phyloP scores from a whole-genome alignment of 768 basidiomycete species.

The Leccinum incarnatum region DNA sequence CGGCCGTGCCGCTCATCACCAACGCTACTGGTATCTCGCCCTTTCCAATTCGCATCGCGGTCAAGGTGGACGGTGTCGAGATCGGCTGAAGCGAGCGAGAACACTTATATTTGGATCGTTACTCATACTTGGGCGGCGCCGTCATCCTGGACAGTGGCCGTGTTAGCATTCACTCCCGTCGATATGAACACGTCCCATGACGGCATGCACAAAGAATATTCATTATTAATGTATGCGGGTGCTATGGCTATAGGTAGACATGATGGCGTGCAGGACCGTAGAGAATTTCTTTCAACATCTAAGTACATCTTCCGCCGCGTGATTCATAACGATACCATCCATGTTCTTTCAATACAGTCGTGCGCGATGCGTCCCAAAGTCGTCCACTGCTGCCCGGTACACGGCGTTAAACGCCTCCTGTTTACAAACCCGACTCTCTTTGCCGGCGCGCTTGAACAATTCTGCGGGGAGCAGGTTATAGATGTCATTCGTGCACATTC shows the following conservation, averaged over 20 bases:
- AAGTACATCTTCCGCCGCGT: background rate
- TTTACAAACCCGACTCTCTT: conserved; percentile 44
- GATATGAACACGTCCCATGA: background rate
- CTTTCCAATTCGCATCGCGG: conserved; percentile 70
- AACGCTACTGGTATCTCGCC: conserved; percentile 74
- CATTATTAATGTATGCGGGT: background rate
- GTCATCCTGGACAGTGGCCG: background rate
- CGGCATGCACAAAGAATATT: background rate
- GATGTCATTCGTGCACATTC: background rate
- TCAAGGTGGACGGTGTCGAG: conserved; percentile 67
- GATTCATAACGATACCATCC: background rate
- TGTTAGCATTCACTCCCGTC: background rate
- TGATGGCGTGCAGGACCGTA: background rate
- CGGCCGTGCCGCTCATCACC: conserved; percentile 77
- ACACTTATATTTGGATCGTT: background rate
- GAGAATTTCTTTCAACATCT: background rate
- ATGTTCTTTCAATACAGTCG: conserved; percentile 14
- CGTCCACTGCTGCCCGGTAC: conserved; percentile 26
- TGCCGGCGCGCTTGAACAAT: conserved; percentile 54
- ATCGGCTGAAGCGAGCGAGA: conserved; percentile 35
- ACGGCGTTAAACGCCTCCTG: conserved; percentile 45
- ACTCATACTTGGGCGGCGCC: background rate
- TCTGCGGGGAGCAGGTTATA: conserved; percentile 36
- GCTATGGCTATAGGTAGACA: conserved; percentile 11
- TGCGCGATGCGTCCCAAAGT: conserved; percentile 13